Percentiles rank a stretch among this genome's conserved stretches.
phyloP scores from a whole-genome alignment of 1,284 basidiomycete species.

The Amylostereum areolatum region DNA sequence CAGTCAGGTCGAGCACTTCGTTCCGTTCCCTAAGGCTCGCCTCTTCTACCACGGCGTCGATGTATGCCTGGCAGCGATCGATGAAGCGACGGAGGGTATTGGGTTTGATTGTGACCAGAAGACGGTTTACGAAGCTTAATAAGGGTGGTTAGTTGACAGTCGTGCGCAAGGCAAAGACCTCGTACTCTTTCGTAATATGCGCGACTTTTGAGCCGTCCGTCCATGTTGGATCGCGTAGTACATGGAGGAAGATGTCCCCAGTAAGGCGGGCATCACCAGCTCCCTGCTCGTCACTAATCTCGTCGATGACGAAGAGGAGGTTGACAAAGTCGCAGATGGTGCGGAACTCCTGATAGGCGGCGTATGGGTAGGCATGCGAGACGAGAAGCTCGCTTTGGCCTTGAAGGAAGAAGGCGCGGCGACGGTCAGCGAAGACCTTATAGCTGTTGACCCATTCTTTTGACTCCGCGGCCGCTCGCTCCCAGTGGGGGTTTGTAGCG shows the following conservation, averaged over 20 bases:
- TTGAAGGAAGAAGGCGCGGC: conserved; percentile 54
- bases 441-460: conserved; percentile 59
- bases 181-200: conserved; percentile 29
- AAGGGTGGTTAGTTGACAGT: conserved; percentile 1
- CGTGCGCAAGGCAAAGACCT: conserved; percentile 3
- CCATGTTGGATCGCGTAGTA: conserved; percentile 26
- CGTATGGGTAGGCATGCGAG: conserved; percentile 54
- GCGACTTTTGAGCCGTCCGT: conserved; percentile 28
- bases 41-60: conserved; percentile 30
- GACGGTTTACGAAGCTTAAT: conserved; percentile 45
- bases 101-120: conserved; percentile 37
- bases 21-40: conserved; percentile 28
- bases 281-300: conserved; percentile 61
- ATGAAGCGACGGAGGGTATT: conserved; percentile 34
- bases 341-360: conserved; percentile 53
- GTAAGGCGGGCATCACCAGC: conserved; percentile 48
- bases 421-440: conserved; percentile 51
- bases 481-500: conserved; percentile 47
- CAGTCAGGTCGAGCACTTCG: conserved; percentile 24
- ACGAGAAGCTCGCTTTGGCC: conserved; percentile 51
- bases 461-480: conserved; percentile 47
- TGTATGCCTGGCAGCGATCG: conserved; percentile 26
- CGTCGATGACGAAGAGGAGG: conserved; percentile 64
- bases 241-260: conserved; percentile 40
- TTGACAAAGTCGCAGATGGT: conserved; percentile 63